These are phyloP conservation scores for Diaporthe citri DNA, from an alignment of 2,329 filamentous ascomycete genomes.

Conservation along the genomic window DNA sequence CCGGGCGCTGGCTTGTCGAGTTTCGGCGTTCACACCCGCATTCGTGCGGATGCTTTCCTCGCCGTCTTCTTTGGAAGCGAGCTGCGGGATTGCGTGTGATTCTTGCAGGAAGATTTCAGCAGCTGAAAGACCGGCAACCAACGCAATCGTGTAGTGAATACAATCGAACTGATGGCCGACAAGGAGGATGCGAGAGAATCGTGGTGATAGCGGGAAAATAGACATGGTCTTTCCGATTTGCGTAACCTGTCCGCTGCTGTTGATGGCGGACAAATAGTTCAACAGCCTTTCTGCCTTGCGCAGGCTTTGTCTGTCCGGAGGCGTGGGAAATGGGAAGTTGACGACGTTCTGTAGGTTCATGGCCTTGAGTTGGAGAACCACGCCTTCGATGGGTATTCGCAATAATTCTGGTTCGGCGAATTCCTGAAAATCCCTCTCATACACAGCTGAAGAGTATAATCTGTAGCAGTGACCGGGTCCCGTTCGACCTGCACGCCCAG, in stretches of 20 bases:
- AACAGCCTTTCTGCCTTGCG: constrained; percentile 88
- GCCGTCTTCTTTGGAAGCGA: constrained; percentile 61
- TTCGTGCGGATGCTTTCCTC: constrained; percentile 69
- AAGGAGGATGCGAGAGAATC: constrained; percentile 92
- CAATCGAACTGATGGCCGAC: constrained; percentile 87
- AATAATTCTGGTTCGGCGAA: constrained; percentile 91
- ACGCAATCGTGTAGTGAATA: constrained; percentile 85
- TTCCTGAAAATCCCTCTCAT: constrained; percentile 87
- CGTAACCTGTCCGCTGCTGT: constrained; percentile 79
- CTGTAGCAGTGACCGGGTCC: constrained; percentile 96
- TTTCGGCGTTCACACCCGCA: constrained; percentile 79
- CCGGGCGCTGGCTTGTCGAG: constrained; percentile 74
- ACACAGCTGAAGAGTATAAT: constrained; percentile 94
- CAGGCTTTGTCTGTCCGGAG: constrained; percentile 82
- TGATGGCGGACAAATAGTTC: constrained; percentile 85
- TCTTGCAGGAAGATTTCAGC: constrained; percentile 90
- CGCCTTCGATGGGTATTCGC: constrained; percentile 90
- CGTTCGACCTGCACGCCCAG: constrained; percentile 94
- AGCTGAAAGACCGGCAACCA: constrained; percentile 90
- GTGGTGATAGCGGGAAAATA: constrained; percentile 88
- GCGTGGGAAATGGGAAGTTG: constrained; percentile 96
- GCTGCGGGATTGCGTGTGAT: constrained; percentile 76
- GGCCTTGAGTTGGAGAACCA: constrained; percentile 93
- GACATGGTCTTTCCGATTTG: constrained; percentile 85
- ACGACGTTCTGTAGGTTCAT: constrained; percentile 92